Evolutionary conservation across 768 basidiomycete species (phyloP), one percentile per base, ranked within the genome.

Genomic region (Tephrocybe sp.): DNA sequence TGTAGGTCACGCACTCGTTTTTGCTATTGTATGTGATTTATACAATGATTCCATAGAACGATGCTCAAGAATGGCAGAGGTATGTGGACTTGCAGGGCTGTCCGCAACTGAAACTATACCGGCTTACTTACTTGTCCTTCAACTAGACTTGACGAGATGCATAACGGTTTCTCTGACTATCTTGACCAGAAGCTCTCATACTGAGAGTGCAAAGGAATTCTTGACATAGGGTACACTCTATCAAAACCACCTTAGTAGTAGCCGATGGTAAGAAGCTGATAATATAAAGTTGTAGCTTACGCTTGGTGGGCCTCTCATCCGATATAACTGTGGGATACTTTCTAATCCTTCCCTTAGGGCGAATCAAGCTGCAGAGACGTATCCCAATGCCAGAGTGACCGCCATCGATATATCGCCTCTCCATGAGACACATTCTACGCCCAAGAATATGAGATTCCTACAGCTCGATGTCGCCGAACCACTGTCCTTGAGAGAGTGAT

Each of bases 391-490:
- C 9, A 54, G 32, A 7, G 43, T 54, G 8, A 49, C 23, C 14
- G 53, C 43, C 1, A 45, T 54, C 12, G 53, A 54, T 17, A 34
- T 54, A 34, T 49, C 48, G 16, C 47, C 53, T 14, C 31, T 49
- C 1, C 43, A 47, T 6, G 30, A 16, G 1, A 48, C 31, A 4
- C 48, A n/a, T 22, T 0, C 17, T 49, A 10, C 48, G 43, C 12
- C 17, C 16, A 9, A 49, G n/a, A n/a, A 54, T 32, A 4, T 54
- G 1, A 34, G 39, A 11, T 54, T 54, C 16, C 43, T 45, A 7
- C 36, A 49, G 30, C 20, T 53, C 12, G 17, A 45, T 8, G 32
- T 14, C 17, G 40, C 22, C 2, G 17, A 41, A 31, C 11, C 20
- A 14, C 10, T n/a, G 35, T 50, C 12, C 30, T 50, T 1, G n/a